Evolutionary conservation across 106 monocot genomes (phyloP), one percentile per base, ranked within the genome.

Genomic region (Allium fistulosum): DNA sequence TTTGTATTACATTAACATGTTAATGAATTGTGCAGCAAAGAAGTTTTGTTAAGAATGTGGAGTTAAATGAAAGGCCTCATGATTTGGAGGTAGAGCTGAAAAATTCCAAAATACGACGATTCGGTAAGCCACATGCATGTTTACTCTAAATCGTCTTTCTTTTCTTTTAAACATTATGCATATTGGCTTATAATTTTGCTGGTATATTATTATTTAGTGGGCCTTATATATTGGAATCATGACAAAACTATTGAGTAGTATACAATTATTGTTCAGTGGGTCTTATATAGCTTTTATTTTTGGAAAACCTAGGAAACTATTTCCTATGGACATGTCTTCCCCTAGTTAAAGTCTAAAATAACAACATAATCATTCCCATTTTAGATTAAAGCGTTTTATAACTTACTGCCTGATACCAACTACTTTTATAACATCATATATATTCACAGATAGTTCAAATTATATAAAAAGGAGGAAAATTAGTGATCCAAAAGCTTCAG

Each of bases 381-480:
- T 37, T 37, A 37, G 37, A 37, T 37, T 37, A 37, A 37, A 37
- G 37, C 37, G 2, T 37, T 37, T 37, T 37, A 37, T 37, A 37
- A 2, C 37, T 1, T 37, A 5, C 37, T 37, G 37, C 37, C 0
- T 37, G 2, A 5, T 37, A 37, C 37, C 37, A 37, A 5, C 37
- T 37, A 5, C 37, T 37, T 37, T 37, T 37, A 37, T 37, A 37
- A 37, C 37, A 37, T 37, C 2, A 37, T 37, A 37, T 37, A 37
- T 22, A 61, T 60, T 65, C 57, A 58, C 74, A 93, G 93, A 89
- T 68, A 81, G 74, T 45, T 53, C 59, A n/a, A 63, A 68, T 26
- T 69, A 70, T 49, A 26, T 16, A 5, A 91, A 91, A 26, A 73
- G 81, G 69, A 88, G 88, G 71, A 83, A 73, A 69, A 68, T 53